Evolutionary conservation across 352 stramenopile genomes (phyloP).

Genomic region (Phytopythium vexans): DNA sequence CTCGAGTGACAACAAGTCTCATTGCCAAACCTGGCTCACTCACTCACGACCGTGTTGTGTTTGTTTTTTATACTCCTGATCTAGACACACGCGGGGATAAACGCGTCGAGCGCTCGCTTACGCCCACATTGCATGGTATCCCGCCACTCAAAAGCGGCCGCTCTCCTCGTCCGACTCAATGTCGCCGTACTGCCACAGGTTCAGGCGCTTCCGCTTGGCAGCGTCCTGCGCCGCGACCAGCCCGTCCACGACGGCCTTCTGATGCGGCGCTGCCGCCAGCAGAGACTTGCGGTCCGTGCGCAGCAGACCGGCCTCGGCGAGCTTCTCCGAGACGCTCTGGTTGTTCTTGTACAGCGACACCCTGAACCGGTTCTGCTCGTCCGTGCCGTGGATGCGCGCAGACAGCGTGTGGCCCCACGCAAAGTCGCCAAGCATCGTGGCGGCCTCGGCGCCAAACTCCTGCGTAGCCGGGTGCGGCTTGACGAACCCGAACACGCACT

Average conservation of each 20-base stretch:
- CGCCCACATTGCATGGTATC: too few species aligned
- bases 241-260: slow-evolving; percentile 86
- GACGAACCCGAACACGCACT: slow-evolving; percentile 83
- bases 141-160: slow-evolving; percentile 7
- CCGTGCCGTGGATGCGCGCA: slow-evolving; percentile 60
- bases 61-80: slow-evolving; percentile 18
- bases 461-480: slow-evolving; percentile 81
- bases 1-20: slow-evolving; percentile 79
- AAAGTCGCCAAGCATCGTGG: slow-evolving; percentile 84
- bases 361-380: slow-evolving; percentile 63
- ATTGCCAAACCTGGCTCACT: slow-evolving; percentile 9
- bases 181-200: slow-evolving; percentile 97
- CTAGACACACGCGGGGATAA: slow-evolving; percentile 10
- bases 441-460: slow-evolving; percentile 92
- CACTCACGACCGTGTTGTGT: slow-evolving; percentile 16
- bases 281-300: slow-evolving; percentile 84
- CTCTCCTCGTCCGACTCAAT: slow-evolving; percentile 95
- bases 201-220: slow-evolving; percentile 90
- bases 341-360: slow-evolving; percentile 80
- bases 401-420: slow-evolving; percentile 92
- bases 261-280: slow-evolving; percentile 48
- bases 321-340: slow-evolving; percentile 86
- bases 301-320: slow-evolving; percentile 88
- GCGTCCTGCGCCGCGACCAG: slow-evolving; percentile 89
- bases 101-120: too few species aligned